Conservation (phyloP, 345 rosid genomes). For the Bruguiera sexangula region DNA sequence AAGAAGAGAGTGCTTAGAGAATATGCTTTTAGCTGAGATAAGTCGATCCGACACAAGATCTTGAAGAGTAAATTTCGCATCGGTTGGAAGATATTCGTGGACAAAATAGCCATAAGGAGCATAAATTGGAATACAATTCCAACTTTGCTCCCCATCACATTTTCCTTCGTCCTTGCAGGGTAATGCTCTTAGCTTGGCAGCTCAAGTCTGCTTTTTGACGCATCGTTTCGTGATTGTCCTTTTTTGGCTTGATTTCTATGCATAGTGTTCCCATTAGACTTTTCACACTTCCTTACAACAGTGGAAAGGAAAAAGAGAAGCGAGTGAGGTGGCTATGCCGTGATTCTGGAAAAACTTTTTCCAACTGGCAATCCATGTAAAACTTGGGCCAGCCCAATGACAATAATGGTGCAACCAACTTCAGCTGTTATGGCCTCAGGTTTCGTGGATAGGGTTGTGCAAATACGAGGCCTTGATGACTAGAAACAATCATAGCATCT, state of each 20-base stretch:
- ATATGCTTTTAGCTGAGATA: too few relatives aligned
- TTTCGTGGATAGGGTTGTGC: not conserved
- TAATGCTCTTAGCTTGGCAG: not conserved
- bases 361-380: not conserved
- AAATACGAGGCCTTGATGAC: constrained; percentile 3
- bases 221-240: not conserved
- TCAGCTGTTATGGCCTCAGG: not conserved
- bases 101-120: too few relatives aligned
- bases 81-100: too few relatives aligned
- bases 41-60: too few relatives aligned
- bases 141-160: not conserved
- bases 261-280: not conserved
- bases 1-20: too few relatives aligned
- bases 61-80: too few relatives aligned
- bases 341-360: not conserved
- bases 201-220: not conserved
- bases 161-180: not conserved
- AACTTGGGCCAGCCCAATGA: not conserved
- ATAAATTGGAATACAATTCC: too few relatives aligned
- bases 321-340: not conserved
- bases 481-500: not conserved
- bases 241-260: not conserved
- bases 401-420: not conserved
- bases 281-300: too few relatives aligned
- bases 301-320: not conserved